Evolutionary conservation across 2,329 filamentous ascomycete genomes (phyloP), one percentile per base, ranked within the genome.

Genomic region (Orbilia ellipsospora): DNA sequence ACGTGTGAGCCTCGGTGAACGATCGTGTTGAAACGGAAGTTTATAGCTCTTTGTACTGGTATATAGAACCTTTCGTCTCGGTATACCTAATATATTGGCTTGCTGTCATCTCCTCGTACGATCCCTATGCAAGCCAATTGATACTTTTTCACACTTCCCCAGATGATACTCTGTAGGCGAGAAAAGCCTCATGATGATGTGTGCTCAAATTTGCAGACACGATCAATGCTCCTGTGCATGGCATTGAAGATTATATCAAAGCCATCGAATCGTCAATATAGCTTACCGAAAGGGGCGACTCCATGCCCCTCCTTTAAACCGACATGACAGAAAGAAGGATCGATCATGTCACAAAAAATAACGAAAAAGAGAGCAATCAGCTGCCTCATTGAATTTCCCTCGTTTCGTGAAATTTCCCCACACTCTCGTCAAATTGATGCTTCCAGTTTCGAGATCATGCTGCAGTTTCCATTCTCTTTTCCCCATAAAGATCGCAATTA

Each of bases 101-200:
- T 36, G 10, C 5, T 36, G 5, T 10, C 28, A 7, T 45, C 44
- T 18, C 8, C 50, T 51, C 40, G 48, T 52, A 28, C 40, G 63
- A 55, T 63, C 59, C 50, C 54, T 59, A 63, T 69, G 72, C 72
- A 65, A 7, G 54, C 48, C 64, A 64, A 75, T 69, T 75, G 72
- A 56, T 69, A 31, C 54, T 45, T 52, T 54, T 28, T 48, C 54
- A 68, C 42, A 28, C 55, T 28, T 36, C 57, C 48, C 50, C 42
- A 31, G 62, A 54, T 36, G 59, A 68, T 52, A 55, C 42, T 18
- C 59, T 64, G 57, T 57, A 74, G 69, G 70, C 70, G 64, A 68
- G 57, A 74, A 68, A 74, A 56, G 61, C 63, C 70, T 74, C 70
- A 74, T 67, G 54, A 28, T 59, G 23, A 23, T 23, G 16, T 16